Evolutionary conservation across 768 basidiomycete genomes (phyloP).

Genomic region (Ramaria sp.): DNA sequence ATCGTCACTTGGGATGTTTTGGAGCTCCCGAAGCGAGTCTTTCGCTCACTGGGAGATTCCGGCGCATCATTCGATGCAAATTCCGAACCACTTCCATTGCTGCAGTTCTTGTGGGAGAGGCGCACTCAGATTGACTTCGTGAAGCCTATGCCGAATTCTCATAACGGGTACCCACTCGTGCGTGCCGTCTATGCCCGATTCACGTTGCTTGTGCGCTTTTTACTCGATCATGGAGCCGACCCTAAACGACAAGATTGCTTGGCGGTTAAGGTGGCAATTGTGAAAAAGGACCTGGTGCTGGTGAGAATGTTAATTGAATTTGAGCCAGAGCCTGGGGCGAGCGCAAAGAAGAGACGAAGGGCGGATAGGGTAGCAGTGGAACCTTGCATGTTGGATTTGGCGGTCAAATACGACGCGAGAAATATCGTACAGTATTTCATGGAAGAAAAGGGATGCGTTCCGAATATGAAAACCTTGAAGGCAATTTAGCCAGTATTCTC

Average conservation of each 20-base stretch:
- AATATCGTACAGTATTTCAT: slow-evolving; percentile 66
- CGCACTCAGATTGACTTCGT: slow-evolving; percentile 16
- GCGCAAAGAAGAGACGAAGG: slow-evolving; percentile 31
- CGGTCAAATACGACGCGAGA: slow-evolving; percentile 51
- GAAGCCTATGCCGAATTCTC: slow-evolving; percentile 35
- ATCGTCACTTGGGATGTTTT: slow-evolving; percentile 15
- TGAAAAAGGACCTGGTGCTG: slow-evolving; percentile 51
- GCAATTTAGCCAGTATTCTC: slow-evolving; percentile 17
- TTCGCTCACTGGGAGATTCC: slow-evolving; percentile 33
- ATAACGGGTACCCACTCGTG: slow-evolving; percentile 74
- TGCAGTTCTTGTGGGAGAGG: slow-evolving; percentile 43
- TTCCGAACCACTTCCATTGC: slow-evolving; percentile 47
- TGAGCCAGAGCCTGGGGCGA: slow-evolving; percentile 19
- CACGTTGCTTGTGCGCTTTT: slow-evolving; percentile 52
- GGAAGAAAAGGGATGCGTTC: slow-evolving; percentile 50
- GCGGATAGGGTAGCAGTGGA: slow-evolving; percentile 49
- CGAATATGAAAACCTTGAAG: slow-evolving; percentile 57
- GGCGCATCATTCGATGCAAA: slow-evolving; percentile 36
- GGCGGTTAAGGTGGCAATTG: slow-evolving; percentile 69
- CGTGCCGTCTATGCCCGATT: slow-evolving; percentile 64
- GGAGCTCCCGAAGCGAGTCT: slow-evolving; percentile 58
- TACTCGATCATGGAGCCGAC: slow-evolving; percentile 64
- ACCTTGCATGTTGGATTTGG: slow-evolving; percentile 50
- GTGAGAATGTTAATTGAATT: slow-evolving; percentile 70
- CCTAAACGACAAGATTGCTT: slow-evolving; percentile 50